A percentile compares a stretch with the other conserved stretches of the same genome.
Conservation (phyloP, 495 filamentous ascomycete genomes). For the Neurospora sp. region DNA sequence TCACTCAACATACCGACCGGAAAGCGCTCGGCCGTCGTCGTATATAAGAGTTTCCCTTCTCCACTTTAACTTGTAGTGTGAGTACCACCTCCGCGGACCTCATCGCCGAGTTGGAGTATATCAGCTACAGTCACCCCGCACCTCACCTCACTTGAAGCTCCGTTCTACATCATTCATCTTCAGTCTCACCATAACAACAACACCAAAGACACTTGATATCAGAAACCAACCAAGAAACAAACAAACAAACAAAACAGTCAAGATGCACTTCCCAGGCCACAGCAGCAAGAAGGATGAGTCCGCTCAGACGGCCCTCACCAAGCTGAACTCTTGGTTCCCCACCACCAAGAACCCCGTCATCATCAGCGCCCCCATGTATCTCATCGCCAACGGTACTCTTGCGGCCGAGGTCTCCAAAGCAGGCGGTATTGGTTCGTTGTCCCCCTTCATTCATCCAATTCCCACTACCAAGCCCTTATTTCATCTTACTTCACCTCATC, state of each 20-base stretch:
- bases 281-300: not conserved
- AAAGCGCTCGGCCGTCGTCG: not conserved
- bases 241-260: not conserved
- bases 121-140: not conserved
- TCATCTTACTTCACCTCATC: not conserved
- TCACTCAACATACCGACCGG: not conserved
- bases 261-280: not conserved
- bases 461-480: not conserved
- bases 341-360: constrained; percentile 52
- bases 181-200: not conserved
- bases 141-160: not conserved
- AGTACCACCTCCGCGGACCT: not conserved
- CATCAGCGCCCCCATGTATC: constrained; percentile 61
- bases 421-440: constrained; percentile 48
- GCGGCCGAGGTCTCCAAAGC: constrained; percentile 55
- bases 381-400: constrained; percentile 51
- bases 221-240: not conserved
- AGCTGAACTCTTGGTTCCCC: constrained; percentile 38
- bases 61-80: not conserved
- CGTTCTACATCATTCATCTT: not conserved
- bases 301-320: not conserved
- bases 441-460: not conserved
- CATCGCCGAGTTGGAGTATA: not conserved
- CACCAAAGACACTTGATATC: not conserved
- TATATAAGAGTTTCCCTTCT: not conserved